Evolutionary conservation across 2,329 filamentous ascomycete genomes (phyloP), one percentile per base, ranked within the genome.

Genomic region (Rutstroemia sp.): DNA sequence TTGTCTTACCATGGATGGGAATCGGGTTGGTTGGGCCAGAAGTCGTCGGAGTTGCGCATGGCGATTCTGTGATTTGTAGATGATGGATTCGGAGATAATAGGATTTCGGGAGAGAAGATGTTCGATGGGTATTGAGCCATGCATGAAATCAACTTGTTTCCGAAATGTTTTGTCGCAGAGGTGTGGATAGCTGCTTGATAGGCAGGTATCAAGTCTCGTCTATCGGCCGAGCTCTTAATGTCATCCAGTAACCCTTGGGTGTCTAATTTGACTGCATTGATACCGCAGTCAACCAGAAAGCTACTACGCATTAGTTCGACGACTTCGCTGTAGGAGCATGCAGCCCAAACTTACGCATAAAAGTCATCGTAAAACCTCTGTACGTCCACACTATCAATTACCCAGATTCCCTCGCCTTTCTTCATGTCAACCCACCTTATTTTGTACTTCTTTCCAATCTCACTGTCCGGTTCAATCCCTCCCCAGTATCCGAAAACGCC

Each of bases 21-120:
- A n/a, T 39, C 19, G 8, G 54, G 51, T 21, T 59, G 54, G 27
- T 57, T 46, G 4, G 59, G 59, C 53, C 58, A 61, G 25, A 59
- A 61, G 25, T 61, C 59, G 23, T 61, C 57, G 7, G 59, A 61
- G 51, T 61, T 61, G 1, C 59, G 57, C 37, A 59, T 53, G 17
- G 58, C 51, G 4, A 57, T 17, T 10, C 12, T 49, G 17, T 21
- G 25, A 3, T 14, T 16, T 4, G 12, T 1, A 8, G 17, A 12
- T 10, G 55, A 48, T 1, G 25, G n/a, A 9, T 54, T 52, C 10
- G 47, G 9, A n/a, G 50, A 37, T n/a, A 61, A 44, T 45, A 59
- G 21, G 25, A 53, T 41, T 16, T 58, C 48, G 14, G 47, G 39
- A 5, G 53, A 56, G 45, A 61, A 61, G 7, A 61, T 30, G 10